Conservation (phyloP, 2,329 filamentous ascomycete genomes). For the Neocatenulostroma microsporum region DNA sequence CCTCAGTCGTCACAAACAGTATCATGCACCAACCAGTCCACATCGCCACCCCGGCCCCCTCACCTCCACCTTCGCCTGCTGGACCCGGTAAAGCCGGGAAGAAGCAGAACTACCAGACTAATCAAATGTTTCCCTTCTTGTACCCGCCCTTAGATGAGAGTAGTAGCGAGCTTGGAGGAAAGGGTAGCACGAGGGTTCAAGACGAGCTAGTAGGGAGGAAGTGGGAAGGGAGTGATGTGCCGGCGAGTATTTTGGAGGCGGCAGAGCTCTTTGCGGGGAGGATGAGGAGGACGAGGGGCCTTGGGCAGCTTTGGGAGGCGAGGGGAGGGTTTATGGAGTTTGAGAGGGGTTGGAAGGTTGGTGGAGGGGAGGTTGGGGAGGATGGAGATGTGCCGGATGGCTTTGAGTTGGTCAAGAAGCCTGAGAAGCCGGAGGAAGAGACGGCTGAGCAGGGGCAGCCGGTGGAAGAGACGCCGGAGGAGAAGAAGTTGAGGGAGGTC, state of each 20-base stretch:
- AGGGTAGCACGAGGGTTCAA: conserved; percentile 72
- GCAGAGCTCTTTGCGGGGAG: conserved; percentile 84
- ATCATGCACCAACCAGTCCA: conserved; percentile 95
- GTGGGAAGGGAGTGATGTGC: conserved; percentile 92
- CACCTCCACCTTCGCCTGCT: conserved; percentile 84
- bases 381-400: conserved; percentile 29
- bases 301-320: conserved; percentile 91
- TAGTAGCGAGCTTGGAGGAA: conserved; percentile 85
- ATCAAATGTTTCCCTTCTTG: conserved; percentile 96
- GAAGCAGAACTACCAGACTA: conserved; percentile 99
- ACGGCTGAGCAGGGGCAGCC: conserved; percentile 25
- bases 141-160: conserved; percentile 86
- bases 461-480: conserved; percentile 18
- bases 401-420: conserved; percentile 20
- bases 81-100: conserved; percentile 82
- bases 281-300: conserved; percentile 84
- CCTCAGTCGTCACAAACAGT: conserved; percentile 49
- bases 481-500: conserved; percentile 44
- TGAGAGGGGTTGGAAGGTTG: conserved; percentile 76
- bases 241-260: conserved; percentile 88
- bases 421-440: conserved; percentile 22
- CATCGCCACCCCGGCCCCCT: conserved; percentile 95
- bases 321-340: conserved; percentile 85
- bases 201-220: conserved; percentile 70
- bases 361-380: conserved; percentile 34